Evolutionary conservation across 2,329 filamentous ascomycete species (phyloP).

Genomic region (Chrysosporium queenslandicum): DNA sequence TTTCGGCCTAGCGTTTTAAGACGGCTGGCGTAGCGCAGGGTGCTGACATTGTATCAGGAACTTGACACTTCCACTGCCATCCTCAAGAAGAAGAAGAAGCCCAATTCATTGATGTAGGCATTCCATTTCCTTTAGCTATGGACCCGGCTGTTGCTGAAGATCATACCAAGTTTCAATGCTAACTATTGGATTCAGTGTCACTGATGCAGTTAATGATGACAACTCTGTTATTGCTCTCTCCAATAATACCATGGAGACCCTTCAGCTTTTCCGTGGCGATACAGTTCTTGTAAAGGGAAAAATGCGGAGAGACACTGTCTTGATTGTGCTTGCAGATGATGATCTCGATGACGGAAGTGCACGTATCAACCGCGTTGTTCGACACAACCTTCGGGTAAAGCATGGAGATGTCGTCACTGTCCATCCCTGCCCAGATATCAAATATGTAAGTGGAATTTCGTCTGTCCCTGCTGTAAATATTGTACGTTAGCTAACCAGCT

Average conservation of each 20-base stretch:
- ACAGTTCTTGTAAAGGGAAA: slow-evolving; percentile 98
- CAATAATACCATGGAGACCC: slow-evolving; percentile 96
- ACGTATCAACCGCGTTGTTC: slow-evolving; percentile 95
- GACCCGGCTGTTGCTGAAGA: too few relatives aligned
- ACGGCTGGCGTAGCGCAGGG: slow-evolving; percentile 21
- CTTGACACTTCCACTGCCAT: slow-evolving; percentile 93
- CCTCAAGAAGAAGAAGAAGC: slow-evolving; percentile 99
- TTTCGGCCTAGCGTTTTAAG: slow-evolving; percentile 3
- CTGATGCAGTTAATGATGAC: slow-evolving; percentile 97
- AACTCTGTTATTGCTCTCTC: slow-evolving; percentile 98
- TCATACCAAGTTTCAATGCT: too few relatives aligned
- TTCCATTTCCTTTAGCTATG: neutral
- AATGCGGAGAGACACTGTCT: slow-evolving; percentile 97
- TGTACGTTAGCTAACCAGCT: neutral
- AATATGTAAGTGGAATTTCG: slow-evolving; percentile 68
- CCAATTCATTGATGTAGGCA: slow-evolving; percentile 89
- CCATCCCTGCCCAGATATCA: slow-evolving; percentile 96
- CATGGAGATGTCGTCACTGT: slow-evolving; percentile 97
- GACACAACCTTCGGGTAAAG: slow-evolving; percentile 97
- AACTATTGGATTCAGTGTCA: slow-evolving; percentile 55
- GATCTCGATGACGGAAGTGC: slow-evolving; percentile 95
- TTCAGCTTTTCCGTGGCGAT: slow-evolving; percentile 97
- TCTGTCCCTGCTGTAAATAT: neutral
- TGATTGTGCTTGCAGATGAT: slow-evolving; percentile 95
- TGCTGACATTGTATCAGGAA: slow-evolving; percentile 45